Conservation (phyloP, 2,329 filamentous ascomycete genomes). For the Pseudogymnoascus sp. region DNA sequence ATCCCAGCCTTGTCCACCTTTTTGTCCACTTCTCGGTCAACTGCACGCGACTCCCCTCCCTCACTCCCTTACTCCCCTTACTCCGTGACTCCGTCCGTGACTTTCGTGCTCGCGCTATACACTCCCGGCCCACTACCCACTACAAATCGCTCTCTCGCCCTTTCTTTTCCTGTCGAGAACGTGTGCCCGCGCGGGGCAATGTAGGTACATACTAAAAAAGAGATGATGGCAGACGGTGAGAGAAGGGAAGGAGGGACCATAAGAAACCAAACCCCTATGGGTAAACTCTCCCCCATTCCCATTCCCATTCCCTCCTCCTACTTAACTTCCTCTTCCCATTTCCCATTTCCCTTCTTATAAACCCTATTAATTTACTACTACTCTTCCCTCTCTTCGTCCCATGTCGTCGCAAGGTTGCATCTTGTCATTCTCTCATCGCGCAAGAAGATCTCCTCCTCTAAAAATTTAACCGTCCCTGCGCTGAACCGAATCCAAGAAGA, state of each 20-base stretch:
- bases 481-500: neutral
- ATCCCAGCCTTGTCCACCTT: too few species aligned
- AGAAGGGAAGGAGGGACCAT: neutral
- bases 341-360: neutral
- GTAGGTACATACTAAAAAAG: constrained; percentile 1
- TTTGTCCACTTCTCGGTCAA: neutral
- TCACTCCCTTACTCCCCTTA: neutral
- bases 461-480: constrained; percentile 1
- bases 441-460: neutral
- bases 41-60: neutral
- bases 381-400: neutral
- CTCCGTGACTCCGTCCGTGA: constrained; percentile 1
- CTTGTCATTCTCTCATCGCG: neutral
- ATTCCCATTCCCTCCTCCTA: neutral
- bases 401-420: neutral
- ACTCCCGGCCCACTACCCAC: constrained; percentile 1
- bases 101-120: neutral
- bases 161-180: constrained; percentile 1
- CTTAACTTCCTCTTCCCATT: neutral
- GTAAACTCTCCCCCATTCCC: neutral
- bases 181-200: constrained; percentile 1
- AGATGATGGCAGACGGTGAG: neutral
- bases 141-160: neutral
- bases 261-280: neutral
- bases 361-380: neutral